Evolutionary conservation across 345 rosid species (phyloP), one percentile per base, ranked within the genome.

Genomic region (Salix koriyanagi): DNA sequence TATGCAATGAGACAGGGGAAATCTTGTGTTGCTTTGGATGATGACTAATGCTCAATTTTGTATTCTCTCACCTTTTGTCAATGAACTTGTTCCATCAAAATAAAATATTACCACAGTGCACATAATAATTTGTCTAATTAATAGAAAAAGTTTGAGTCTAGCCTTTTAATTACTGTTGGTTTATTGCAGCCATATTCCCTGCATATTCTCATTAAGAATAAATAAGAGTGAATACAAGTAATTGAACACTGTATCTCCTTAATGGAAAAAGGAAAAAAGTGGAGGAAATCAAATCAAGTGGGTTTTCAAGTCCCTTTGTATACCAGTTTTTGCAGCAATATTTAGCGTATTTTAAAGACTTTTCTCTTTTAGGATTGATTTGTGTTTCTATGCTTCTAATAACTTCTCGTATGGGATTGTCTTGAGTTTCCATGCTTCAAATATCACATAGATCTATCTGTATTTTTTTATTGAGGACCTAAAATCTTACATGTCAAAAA

Each of bases 401-500:
- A 75, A 42, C 46, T 75, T 7, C 41, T 75, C 76, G 19, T 48
- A 23, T 7, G 14, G 12, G 69, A 58, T 67, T 74, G 54, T 61
- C 8, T 39, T 64, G 12, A 14, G 41, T 78, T 70, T 56, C 37
- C 23, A 71, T 39, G 67, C 34, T 69, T 74, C 34, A 77, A 75
- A 61, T 67, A 73, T 26, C 46, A 15, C 67, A 23, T 72, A 39
- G 48, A 23, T 70, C 30, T 15, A 44, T 58, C 67, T 23, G 28
- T 76, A 12, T 75, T 77, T 75, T 32, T 37, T 32, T 37, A 50
- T 72, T 54, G 23, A 69, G 41, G n/a, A 26, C 74, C 76, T 70
- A 30, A 77, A 69, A 42, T 70, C 34, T 65, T 74, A 15, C 39
- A 65, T 44, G 77, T 75, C 72, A 12, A 28, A 74, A 77, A 81